These are phyloP conservation scores for Microthlaspi erraticum DNA, from an alignment of 345 rosid species.

Conservation along the genomic window DNA sequence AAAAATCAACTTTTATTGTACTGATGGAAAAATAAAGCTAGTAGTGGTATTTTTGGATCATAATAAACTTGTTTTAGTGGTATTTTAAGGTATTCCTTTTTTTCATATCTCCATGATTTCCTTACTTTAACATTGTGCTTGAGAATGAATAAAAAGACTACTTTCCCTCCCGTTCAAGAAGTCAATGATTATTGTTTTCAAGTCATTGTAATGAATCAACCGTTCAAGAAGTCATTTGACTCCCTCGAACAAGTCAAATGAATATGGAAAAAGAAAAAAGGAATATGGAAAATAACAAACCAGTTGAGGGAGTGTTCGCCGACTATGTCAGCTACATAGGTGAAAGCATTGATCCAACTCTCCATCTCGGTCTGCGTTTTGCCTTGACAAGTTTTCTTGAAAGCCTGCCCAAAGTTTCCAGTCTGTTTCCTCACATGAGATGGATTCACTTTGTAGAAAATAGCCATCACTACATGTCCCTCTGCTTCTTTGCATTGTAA, in stretches of 20 bases:
- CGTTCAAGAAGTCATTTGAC: no score
- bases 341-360: neutral
- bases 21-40: no score
- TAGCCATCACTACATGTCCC: neutral
- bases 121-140: no score
- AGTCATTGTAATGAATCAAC: neutral
- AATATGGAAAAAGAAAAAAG: neutral
- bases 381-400: neutral
- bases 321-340: neutral
- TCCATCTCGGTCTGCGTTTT: neutral
- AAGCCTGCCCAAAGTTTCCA: neutral
- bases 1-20: no score
- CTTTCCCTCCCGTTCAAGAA: no score
- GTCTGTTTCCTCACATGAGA: neutral
- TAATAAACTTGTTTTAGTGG: no score
- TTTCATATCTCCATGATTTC: no score
- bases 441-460: neutral
- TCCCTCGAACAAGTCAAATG: neutral
- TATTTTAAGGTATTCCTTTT: no score
- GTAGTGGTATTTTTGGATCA: no score
- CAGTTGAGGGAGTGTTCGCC: neutral
- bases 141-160: no score
- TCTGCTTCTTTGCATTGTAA: neutral
- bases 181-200: neutral
- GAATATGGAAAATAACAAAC: neutral